Base-by-base conservation (phyloP, 306 rosid genomes). In the Corylus avellana region DNA sequence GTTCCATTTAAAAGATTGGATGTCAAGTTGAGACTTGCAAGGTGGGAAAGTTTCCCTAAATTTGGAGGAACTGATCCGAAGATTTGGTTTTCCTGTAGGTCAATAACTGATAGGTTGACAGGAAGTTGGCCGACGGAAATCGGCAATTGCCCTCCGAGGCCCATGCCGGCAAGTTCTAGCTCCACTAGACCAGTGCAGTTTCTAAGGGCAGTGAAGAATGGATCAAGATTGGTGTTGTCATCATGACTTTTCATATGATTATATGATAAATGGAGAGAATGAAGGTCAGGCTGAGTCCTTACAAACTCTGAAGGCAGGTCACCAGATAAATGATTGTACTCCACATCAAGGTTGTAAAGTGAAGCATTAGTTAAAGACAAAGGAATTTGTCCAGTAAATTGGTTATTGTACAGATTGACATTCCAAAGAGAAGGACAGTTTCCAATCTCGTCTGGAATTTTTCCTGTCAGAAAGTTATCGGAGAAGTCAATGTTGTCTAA, bases 151-250 rank as follows among this genome's bases (percentile, higher is more conserved):
- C 92, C 97, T 17, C 94, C 89, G 47, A 89, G 88, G 62, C 56
- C 88, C 92, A 91, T 89, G 16, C 97, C 92, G 3, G 85, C 93
- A 80, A 90, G 61, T 83, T 92, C 92, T 47, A 92, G 90, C 87
- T 92, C 97, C 87, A 25, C 35, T 22, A 90, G 81, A 18, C 0
- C 0, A 58, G 81, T 83, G 88, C 89, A 88, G 80, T 88, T 92
- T 75, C 69, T 57, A 78, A 92, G 89, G 51, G 91, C 87, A 46
- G 32, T 80, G 81, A 92, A 83, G 76, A 92, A 87, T 16, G 90
- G 90, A 76, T 78, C 78, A 69, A 90, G 92, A 85, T 88, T 86
- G 62, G 89, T 85, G 77, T 92, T 88, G 76, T 68, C 79, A 59
- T 87, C 88, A 25, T 88, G 88, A 80, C 94, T 85, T 54, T 18